phyloP scores from a whole-genome alignment of 116 monocot genomes.

The Cymodocea nodosa region DNA sequence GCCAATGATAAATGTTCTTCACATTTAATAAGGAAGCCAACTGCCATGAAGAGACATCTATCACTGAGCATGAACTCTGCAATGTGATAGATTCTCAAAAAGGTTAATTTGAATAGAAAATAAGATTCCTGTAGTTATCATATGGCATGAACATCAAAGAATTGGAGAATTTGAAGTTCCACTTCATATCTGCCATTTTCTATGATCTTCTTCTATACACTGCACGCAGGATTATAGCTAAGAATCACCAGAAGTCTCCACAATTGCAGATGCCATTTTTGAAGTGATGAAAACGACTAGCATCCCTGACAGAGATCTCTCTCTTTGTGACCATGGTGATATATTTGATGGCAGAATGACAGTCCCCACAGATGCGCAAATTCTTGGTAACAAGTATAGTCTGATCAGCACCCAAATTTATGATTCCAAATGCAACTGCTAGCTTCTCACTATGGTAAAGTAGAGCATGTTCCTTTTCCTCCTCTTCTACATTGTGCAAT shows the following conservation, averaged over 20 bases:
- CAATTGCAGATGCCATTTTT: constrained; percentile 51
- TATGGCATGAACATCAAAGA: no score
- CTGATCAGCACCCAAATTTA: constrained; percentile 21
- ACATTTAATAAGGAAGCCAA: no score
- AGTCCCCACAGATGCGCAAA: constrained; percentile 75
- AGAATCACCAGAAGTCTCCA: constrained; percentile 63
- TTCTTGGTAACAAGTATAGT: constrained; percentile 69
- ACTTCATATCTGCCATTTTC: no score
- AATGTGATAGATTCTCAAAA: no score
- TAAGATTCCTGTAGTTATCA: no score
- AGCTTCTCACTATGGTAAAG: constrained; percentile 73
- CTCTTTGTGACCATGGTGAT: constrained; percentile 37
- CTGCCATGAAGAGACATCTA: no score
- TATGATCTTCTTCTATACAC: no score
- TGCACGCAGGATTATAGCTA: not conserved
- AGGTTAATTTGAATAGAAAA: no score
- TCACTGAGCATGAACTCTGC: no score
- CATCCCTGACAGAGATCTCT: constrained; percentile 55
- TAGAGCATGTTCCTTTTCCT: constrained; percentile 68
- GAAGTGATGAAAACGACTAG: constrained; percentile 80
- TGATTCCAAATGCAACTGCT: constrained; percentile 61
- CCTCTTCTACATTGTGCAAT: constrained; percentile 62
- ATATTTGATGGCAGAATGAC: constrained; percentile 61
- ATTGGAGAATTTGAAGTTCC: no score
- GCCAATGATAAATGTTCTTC: no score